phyloP scores from a whole-genome alignment of 305 asterid species.

The Striga hermonthica region DNA sequence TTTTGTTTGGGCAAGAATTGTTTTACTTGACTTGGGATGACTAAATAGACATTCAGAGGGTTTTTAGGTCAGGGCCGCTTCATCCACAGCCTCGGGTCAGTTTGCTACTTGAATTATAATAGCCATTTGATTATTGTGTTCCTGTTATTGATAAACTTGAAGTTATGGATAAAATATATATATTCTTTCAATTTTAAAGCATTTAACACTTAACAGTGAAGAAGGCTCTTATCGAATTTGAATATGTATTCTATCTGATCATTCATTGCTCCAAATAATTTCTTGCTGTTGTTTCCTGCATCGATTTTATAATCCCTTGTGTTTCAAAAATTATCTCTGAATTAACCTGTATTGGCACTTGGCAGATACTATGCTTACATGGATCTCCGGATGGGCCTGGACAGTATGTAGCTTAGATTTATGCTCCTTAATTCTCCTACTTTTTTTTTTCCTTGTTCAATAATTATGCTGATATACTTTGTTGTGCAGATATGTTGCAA shows the following conservation, averaged over 20 bases:
- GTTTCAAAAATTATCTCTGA: constrained; percentile 32
- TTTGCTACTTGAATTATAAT: background rate
- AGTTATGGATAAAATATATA: too few relatives aligned
- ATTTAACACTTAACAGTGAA: too few relatives aligned
- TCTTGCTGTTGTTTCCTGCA: constrained; percentile 22
- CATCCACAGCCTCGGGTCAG: constrained; percentile 94
- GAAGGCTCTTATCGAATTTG: too few relatives aligned
- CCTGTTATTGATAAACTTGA: background rate
- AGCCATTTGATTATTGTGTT: constrained; percentile 10
- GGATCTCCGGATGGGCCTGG: constrained; percentile 98
- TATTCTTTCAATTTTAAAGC: too few relatives aligned
- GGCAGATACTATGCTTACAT: constrained; percentile 89
- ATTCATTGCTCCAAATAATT: constrained; percentile 1
- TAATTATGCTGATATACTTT: constrained; percentile 26
- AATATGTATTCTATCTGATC: background rate
- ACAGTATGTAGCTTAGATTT: constrained; percentile 53
- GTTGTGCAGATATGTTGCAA: constrained; percentile 78
- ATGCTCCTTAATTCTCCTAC: background rate
- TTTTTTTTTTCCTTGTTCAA: constrained; percentile 15
- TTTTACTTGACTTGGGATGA: constrained; percentile 40
- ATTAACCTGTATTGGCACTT: constrained; percentile 29
- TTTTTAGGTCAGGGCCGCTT: constrained; percentile 79
- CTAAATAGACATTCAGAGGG: constrained; percentile 69
- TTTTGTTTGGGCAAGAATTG: constrained; percentile 28
- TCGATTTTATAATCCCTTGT: constrained; percentile 14